phyloP scores from a whole-genome alignment of 805 yeast genomes.

The Yamadazyma takamatsuzukensis region DNA sequence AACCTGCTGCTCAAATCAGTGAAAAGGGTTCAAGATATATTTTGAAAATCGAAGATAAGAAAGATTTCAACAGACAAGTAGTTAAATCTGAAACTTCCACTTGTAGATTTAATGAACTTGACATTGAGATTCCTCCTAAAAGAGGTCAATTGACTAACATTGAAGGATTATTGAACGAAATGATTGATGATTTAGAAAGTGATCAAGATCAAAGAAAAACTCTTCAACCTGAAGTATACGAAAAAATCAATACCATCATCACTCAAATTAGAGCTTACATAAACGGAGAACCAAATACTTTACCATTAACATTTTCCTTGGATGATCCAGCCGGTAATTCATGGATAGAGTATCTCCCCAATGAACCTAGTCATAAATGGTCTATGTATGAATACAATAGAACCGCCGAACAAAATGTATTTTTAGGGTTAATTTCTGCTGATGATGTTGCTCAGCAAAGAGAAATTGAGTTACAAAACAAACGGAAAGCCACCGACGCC shows the following conservation, averaged over 20 bases:
- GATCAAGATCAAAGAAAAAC: slow-evolving; percentile 81
- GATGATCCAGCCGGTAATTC: slow-evolving; percentile 98
- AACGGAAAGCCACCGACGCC: slow-evolving; percentile 36
- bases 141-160: slow-evolving; percentile 90
- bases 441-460: slow-evolving; percentile 52
- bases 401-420: slow-evolving; percentile 83
- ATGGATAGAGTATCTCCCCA: slow-evolving; percentile 88
- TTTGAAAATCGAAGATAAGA: slow-evolving; percentile 60
- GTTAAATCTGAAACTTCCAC: slow-evolving; percentile 86
- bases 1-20: slow-evolving; percentile 91
- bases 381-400: slow-evolving; percentile 76
- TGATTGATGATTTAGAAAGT: slow-evolving; percentile 71
- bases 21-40: slow-evolving; percentile 79
- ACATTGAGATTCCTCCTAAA: slow-evolving; percentile 92
- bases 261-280: slow-evolving; percentile 55
- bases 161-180: slow-evolving; percentile 83
- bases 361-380: slow-evolving; percentile 89
- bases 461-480: slow-evolving; percentile 47
- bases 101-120: slow-evolving; percentile 77
- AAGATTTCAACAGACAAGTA: slow-evolving; percentile 85
- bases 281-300: slow-evolving; percentile 60
- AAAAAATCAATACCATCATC: slow-evolving; percentile 71
- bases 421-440: slow-evolving; percentile 74
- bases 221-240: slow-evolving; percentile 69
- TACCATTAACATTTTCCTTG: slow-evolving; percentile 73